Evolutionary conservation across 1,139 yeast species (phyloP).

Genomic region (Geotrichum aggregatum): DNA sequence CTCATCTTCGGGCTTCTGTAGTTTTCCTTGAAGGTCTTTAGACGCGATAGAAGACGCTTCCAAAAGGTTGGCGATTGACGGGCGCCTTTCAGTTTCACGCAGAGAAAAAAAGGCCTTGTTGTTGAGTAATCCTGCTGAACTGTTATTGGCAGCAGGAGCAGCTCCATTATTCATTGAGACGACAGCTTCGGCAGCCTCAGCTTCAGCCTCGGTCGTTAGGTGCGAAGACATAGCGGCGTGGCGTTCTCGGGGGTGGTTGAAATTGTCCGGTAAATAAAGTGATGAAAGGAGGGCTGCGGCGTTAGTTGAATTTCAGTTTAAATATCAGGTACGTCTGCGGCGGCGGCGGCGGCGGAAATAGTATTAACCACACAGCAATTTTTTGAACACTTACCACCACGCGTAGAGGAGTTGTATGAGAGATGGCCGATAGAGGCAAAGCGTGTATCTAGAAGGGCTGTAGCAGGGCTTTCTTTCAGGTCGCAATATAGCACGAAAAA

Average conservation of each 20-base stretch:
- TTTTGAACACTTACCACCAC: too few species aligned
- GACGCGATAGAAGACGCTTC: constrained; percentile 16
- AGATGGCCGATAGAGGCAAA: too few species aligned
- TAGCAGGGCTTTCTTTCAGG: too few species aligned
- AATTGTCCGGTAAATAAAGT: background rate
- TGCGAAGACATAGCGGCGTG: constrained; percentile 5
- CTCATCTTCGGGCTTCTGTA: constrained; percentile 1
- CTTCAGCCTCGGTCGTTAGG: constrained; percentile 18
- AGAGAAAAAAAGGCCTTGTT: background rate
- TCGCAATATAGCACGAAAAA: too few species aligned
- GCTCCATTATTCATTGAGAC: constrained; percentile 20
- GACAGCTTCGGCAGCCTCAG: constrained; percentile 23
- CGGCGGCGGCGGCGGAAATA: background rate
- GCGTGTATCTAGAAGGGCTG: too few species aligned
- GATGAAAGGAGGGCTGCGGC: background rate
- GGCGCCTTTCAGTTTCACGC: constrained; percentile 9
- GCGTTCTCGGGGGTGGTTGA: background rate
- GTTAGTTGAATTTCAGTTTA: background rate
- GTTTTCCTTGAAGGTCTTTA: constrained; percentile 7
- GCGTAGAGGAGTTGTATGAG: too few species aligned
- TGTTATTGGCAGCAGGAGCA: constrained; percentile 18
- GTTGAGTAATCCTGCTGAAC: background rate
- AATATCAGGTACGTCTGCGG: background rate
- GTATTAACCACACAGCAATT: too few species aligned
- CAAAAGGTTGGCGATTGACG: constrained; percentile 20